A percentile compares a stretch with the other conserved stretches of the same genome.
Conservation (phyloP, 164 flowering plant species). For the Annona squamosa region DNA sequence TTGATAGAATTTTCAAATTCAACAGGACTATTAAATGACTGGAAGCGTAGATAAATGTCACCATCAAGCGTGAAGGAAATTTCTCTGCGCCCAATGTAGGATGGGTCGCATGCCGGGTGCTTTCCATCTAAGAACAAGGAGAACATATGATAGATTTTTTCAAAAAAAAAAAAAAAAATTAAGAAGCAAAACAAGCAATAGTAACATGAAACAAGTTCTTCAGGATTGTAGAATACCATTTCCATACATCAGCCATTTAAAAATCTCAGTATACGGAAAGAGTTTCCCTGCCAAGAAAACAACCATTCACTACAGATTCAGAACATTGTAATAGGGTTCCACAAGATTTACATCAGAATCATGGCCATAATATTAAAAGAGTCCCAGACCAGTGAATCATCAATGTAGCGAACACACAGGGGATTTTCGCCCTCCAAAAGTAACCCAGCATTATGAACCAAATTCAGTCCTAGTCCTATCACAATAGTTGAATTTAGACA, state of each 20-base stretch:
- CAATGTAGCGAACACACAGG: too few relatives aligned
- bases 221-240: slow-evolving; percentile 46
- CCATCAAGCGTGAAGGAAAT: slow-evolving; percentile 76
- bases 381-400: too few relatives aligned
- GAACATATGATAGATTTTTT: background rate
- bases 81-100: slow-evolving; percentile 80
- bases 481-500: too few relatives aligned
- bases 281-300: slow-evolving; percentile 56
- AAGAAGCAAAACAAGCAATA: background rate
- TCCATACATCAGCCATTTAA: slow-evolving; percentile 93
- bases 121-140: slow-evolving; percentile 65
- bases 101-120: slow-evolving; percentile 84
- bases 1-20: slow-evolving; percentile 73
- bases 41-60: slow-evolving; percentile 67
- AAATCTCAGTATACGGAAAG: slow-evolving; percentile 74
- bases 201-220: background rate
- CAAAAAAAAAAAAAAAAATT: too few relatives aligned
- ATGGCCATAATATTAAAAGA: too few relatives aligned
- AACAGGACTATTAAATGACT: slow-evolving; percentile 50
- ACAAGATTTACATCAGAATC: too few relatives aligned
- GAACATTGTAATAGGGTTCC: too few relatives aligned
- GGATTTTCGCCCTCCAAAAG: too few relatives aligned
- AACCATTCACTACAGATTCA: background rate
- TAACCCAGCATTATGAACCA: too few relatives aligned
- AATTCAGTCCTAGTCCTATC: too few relatives aligned